Evolutionary conservation across 106 monocot species (phyloP).

Genomic region (Phalaenopsis equestris): DNA sequence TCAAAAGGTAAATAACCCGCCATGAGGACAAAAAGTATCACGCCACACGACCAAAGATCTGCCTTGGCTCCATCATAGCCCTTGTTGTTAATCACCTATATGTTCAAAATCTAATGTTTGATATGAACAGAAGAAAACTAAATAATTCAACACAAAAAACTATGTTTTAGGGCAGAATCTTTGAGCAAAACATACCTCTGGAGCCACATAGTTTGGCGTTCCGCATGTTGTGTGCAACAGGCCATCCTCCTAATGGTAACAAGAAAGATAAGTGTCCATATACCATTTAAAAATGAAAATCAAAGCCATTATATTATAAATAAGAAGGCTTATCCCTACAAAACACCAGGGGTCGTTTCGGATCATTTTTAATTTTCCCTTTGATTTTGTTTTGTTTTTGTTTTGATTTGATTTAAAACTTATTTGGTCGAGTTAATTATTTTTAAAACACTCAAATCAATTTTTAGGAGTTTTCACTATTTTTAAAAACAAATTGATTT

Average conservation of each 20-base stretch:
- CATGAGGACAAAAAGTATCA: conserved; percentile 90
- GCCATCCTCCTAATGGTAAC: conserved; percentile 65
- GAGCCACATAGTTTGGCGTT: conserved; percentile 94
- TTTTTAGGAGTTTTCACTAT: too few relatives aligned
- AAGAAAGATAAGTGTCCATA: neutral
- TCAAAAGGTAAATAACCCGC: conserved; percentile 93
- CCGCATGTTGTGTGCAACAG: conserved; percentile 93
- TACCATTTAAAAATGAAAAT: neutral
- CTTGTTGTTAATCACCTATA: conserved; percentile 77
- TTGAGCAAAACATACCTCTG: conserved; percentile 33
- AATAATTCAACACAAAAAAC: neutral
- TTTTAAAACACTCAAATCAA: too few relatives aligned
- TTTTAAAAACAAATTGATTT: too few relatives aligned
- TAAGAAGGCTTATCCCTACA: neutral
- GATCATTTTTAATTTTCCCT: too few relatives aligned
- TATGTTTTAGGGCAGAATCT: neutral
- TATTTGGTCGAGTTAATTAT: too few relatives aligned
- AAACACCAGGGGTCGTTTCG: neutral
- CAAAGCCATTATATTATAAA: neutral
- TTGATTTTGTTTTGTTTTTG: too few relatives aligned
- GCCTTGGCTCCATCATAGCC: conserved; percentile 97
- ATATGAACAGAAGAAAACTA: neutral
- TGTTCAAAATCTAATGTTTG: neutral
- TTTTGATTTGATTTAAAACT: too few relatives aligned
- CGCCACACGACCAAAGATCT: conserved; percentile 95